phyloP scores from a whole-genome alignment of 768 basidiomycete species.

The Leccinum subgranulosum region DNA sequence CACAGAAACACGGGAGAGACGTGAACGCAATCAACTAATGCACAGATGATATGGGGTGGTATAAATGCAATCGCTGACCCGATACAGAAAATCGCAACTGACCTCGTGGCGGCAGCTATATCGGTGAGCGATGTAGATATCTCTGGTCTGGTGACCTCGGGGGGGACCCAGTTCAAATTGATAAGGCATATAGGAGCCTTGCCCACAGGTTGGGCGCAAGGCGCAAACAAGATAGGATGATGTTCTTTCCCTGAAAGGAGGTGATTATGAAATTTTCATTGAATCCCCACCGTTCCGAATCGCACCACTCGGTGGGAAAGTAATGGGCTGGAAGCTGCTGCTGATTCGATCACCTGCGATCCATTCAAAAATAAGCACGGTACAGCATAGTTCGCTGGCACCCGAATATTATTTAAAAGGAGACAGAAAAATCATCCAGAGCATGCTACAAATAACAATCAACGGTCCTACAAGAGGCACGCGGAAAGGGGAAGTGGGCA shows the following conservation, averaged over 20 bases:
- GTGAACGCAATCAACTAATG: neutral
- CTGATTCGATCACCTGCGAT: neutral
- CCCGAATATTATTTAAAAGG: neutral
- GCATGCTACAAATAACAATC: neutral
- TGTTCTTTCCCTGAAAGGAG: neutral
- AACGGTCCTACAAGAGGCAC: neutral
- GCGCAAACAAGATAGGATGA: neutral
- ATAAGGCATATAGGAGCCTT: neutral
- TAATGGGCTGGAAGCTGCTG: too few species aligned
- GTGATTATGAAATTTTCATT: too few species aligned
- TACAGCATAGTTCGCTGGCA: constrained; percentile 6
- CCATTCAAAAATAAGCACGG: constrained; percentile 2
- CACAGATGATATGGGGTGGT: neutral
- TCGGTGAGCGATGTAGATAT: neutral
- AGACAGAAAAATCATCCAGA: neutral
- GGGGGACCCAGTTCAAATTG: too few species aligned
- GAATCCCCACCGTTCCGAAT: neutral
- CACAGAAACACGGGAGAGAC: neutral
- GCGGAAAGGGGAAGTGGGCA: neutral
- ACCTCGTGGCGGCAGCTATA: neutral
- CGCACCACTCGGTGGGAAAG: too few species aligned
- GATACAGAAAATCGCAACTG: neutral
- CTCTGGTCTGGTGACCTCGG: neutral
- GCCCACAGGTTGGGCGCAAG: neutral
- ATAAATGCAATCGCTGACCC: neutral